Percentiles rank a stretch among this genome's conserved stretches.
Conservation (phyloP, 495 filamentous ascomycete genomes). For the Aspergillus steynii region DNA sequence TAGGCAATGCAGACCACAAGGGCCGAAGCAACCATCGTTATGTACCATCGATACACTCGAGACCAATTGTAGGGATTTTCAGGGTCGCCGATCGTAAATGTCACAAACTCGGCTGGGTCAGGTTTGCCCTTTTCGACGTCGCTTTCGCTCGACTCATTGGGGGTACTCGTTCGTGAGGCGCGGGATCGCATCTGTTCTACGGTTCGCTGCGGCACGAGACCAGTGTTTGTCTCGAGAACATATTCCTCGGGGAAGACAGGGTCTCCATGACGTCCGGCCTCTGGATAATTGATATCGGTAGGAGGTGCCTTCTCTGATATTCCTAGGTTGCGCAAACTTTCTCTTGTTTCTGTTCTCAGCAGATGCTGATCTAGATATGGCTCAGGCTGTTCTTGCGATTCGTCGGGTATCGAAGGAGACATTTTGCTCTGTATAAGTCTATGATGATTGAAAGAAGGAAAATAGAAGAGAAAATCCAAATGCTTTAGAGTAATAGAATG, state of each 20-base stretch:
- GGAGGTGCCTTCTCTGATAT: constrained; percentile 24
- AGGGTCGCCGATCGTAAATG: constrained; percentile 43
- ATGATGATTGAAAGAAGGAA: not conserved
- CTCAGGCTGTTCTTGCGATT: not conserved
- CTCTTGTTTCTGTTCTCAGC: constrained; percentile 23
- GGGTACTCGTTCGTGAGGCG: constrained; percentile 13
- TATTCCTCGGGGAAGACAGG: constrained; percentile 38
- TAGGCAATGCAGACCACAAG: constrained; percentile 58
- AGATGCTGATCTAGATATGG: not conserved
- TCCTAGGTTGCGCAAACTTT: constrained; percentile 20
- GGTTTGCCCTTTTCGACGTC: constrained; percentile 26
- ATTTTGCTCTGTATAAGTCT: not conserved
- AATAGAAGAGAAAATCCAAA: not conserved
- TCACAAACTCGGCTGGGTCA: constrained; percentile 25
- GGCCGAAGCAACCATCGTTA: constrained; percentile 51
- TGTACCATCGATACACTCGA: constrained; percentile 55
- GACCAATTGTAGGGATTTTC: constrained; percentile 57
- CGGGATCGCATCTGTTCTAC: constrained; percentile 27
- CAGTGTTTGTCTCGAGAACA: constrained; percentile 31
- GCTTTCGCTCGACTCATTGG: constrained; percentile 3
- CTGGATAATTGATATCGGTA: constrained; percentile 31
- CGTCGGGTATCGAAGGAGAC: not conserved
- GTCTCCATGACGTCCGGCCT: constrained; percentile 20
- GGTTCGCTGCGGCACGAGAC: constrained; percentile 30
- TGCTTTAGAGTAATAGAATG: not conserved